Evolutionary conservation across 1,284 basidiomycete genomes (phyloP), one percentile per base, ranked within the genome.

Genomic region (Cutaneotrichosporon cavernicola): DNA sequence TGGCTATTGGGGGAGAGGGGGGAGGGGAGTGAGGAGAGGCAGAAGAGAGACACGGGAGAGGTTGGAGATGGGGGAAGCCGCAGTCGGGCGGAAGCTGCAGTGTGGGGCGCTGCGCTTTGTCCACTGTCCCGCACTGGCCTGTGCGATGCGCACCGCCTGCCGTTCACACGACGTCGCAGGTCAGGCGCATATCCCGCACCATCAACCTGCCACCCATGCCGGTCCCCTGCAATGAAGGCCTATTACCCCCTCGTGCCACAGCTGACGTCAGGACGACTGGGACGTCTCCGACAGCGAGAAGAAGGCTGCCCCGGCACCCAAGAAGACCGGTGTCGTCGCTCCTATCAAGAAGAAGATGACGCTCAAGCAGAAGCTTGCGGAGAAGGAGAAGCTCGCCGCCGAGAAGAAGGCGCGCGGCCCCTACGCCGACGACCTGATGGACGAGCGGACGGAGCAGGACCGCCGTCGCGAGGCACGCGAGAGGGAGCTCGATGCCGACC

Each of bases 271-370:
- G 90, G 92, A 91, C 76, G 92, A 95, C 80, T 97, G 93, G 94
- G 94, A 97, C 70, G 90, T 85, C 51, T 91, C 90, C 6, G 89
- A 89, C n/a, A 89, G 90, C 62, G 85, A 88, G 68, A 82, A 85
- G 66, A 85, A 87, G 62, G 81, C 84, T 21, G 66, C 81, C 56
- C 60, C 82, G 5, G 72, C 83, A 0, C 75, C 83, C 14, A 55
- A 53, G 43, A 59, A 58, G 56, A 77, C 81, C 21, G 76, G 85
- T 47, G 75, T 86, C 0, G 83, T 82, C 52, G 87, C 88, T 22
- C 87, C 90, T 1, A 85, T 87, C 3, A 92, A 91, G 84, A 95
- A 95, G 83, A 95, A 93, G 82, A 90, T 90, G 63, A 91, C 89
- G 0, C 81, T 95, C 69, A 96, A 95, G 80, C 86, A 87, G 55